Evolutionary conservation across 345 rosid genomes (phyloP).

Genomic region (Acer negundo): DNA sequence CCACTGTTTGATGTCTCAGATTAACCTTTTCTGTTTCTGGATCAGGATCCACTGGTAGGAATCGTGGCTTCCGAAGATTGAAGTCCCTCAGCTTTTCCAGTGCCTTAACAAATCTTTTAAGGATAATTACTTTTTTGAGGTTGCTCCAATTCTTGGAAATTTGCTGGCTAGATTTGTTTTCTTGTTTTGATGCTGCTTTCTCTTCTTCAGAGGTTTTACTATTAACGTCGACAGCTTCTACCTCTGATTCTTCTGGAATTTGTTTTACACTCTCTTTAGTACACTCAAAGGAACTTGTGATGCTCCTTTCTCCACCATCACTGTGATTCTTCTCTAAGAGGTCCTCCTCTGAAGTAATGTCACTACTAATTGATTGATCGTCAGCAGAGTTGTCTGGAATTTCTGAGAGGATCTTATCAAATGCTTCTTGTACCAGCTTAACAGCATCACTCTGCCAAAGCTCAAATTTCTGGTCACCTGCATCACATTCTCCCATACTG

Average conservation of each 20-base stretch:
- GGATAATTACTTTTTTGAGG: slow-evolving; percentile 68
- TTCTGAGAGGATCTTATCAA: slow-evolving; percentile 76
- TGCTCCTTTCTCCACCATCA: slow-evolving; percentile 31
- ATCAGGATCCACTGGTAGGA: slow-evolving; percentile 47
- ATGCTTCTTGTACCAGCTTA: slow-evolving; percentile 76
- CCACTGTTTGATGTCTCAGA: slow-evolving; percentile 61
- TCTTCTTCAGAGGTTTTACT: slow-evolving; percentile 19
- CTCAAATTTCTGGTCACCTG: slow-evolving; percentile 34
- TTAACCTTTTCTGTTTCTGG: slow-evolving; percentile 64
- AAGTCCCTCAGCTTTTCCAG: slow-evolving; percentile 63
- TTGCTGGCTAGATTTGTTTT: slow-evolving; percentile 38
- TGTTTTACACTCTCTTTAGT: slow-evolving; percentile 10
- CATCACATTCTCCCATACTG: slow-evolving; percentile 33
- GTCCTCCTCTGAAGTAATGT: slow-evolving; percentile 42
- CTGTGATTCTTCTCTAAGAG: slow-evolving; percentile 30
- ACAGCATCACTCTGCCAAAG: slow-evolving; percentile 55
- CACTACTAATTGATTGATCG: slow-evolving; percentile 49
- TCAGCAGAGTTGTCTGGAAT: slow-evolving; percentile 60
- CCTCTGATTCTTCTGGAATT: slow-evolving; percentile 21
- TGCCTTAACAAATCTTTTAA: slow-evolving; percentile 78
- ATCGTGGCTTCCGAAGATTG: slow-evolving; percentile 45
- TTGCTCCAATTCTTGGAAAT: slow-evolving; percentile 75
- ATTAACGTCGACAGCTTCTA: slow-evolving; percentile 5
- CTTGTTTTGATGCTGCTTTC: slow-evolving; percentile 34
- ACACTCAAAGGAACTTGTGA: slow-evolving; percentile 29